Base-by-base conservation (phyloP, 2,329 filamentous ascomycete species). In the Leptosphaerulina australis region DNA sequence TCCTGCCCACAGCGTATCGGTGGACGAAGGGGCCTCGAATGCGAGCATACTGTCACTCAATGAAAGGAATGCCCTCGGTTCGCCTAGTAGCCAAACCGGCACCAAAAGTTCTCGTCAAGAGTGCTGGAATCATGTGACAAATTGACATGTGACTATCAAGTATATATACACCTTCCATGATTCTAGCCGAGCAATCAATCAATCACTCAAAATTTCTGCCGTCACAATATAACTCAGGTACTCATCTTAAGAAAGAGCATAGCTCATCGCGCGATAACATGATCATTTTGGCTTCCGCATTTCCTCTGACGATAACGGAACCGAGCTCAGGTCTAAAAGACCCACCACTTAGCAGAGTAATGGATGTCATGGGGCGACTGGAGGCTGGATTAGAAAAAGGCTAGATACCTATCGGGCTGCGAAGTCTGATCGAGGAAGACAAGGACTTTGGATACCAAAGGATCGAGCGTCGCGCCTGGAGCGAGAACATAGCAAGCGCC, bases 361-460 rank as follows among this genome's bases (percentile, higher is more conserved):
- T 36, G 38, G 29, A 48, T 52, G 53, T 56, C 38, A 52, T 53
- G 21, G 53, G 48, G 21, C 49, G 44, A 20, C 44, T 56, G 21
- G 49, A 53, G 26, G 44, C 47, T 31, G 36, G 53, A 11, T 31
- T 57, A 21, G 54, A 57, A 22, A 35, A 38, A 44, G 50, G 55
- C 44, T 55, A 48, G 55, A 58, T 56, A 45, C 53, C 50, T 5
- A 45, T 26, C 17, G 24, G 22, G 44, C 34, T 56, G 14, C 50
- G 45, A 35, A 30, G 53, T 17, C 20, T 28, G 29, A 53, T 56
- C 28, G 44, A 46, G 30, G 49, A 49, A 44, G 53, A 53, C 35
- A 11, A 14, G n/a, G 49, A 53, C n/a, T 50, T 56, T 53, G 39
- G 53, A 46, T 49, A 53, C 43, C 47, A 55, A 49, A 50, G 37